Base-by-base conservation (phyloP, 2,329 filamentous ascomycete genomes). In the Aspergillus jensenii region DNA sequence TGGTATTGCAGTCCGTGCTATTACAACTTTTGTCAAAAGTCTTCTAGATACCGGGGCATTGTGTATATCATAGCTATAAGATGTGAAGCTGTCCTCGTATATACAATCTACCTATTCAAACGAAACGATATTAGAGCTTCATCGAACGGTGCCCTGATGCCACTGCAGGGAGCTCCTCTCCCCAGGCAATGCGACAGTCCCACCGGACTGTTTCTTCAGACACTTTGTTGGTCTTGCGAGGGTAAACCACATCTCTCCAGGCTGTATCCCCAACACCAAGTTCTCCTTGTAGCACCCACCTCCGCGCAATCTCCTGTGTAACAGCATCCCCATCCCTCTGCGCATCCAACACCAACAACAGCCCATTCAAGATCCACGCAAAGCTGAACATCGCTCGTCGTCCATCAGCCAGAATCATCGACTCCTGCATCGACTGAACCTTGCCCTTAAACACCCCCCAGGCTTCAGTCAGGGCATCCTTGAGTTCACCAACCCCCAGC, bases 311-410 rank as follows among this genome's bases (percentile, higher is more conserved):
- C 45, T 74, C 74, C 7, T 48, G 52, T 1, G 72, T 71, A 14
- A 73, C 59, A 6, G 52, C 55, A 62, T 75, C 67, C 1, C 63
- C 65, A 55, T 75, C 73, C 15, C 69, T 64, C 41, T 67, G 61
- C 1, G 74, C 74, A 65, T 79, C 78, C 27, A 72, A 64, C 3
- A 73, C 64, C 17, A 79, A 64, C 25, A 78, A 62, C 0, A 68
- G 59, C n/a, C 69, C 70, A 39, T 68, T 64, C 0, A 77, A 68
- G 7, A 79, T 58, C 62, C 71, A 73, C 6, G 73, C 71, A 3
- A 79, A 59, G 1, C 67, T 71, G 47, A 74, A 73, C 61, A 74
- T 73, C 1, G 66, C 61, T 27, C 68, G 60, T 12, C 71, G 65
- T 2, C 67, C 71, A 45, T 70, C 61, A 19, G 66, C 67, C 9